A percentile compares a stretch with the other conserved stretches of the same genome.
These are phyloP conservation scores for Lycium ferocissimum DNA, from an alignment of 257 asterid species.

Conservation along the genomic window DNA sequence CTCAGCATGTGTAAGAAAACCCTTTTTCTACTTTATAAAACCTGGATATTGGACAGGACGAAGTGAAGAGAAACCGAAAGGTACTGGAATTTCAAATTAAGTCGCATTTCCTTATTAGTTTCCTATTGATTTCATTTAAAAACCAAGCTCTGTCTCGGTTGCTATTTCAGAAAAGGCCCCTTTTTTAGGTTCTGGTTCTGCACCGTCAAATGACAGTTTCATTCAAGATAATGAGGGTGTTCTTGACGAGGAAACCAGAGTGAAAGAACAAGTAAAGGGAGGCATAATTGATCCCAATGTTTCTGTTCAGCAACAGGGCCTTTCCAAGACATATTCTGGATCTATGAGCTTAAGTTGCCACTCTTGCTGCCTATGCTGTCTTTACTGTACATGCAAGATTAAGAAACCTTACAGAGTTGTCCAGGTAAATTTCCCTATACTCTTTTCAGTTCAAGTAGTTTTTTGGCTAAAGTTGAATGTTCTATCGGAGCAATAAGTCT, in stretches of 20 bases:
- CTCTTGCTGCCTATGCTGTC: constrained; percentile 38
- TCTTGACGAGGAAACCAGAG: constrained; percentile 42
- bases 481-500: constrained; percentile 11
- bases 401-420: constrained; percentile 43
- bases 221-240: constrained; percentile 41
- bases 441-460: not conserved
- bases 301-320: constrained; percentile 46
- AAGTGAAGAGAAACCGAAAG: constrained; percentile 35
- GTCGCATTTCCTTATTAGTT: not conserved
- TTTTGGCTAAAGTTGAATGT: not conserved
- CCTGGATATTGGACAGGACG: constrained; percentile 50
- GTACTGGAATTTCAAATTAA: constrained; percentile 18
- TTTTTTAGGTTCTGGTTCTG: constrained; percentile 29
- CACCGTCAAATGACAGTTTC: constrained; percentile 21
- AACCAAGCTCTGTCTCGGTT: not conserved
- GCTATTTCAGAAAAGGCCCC: constrained; percentile 11
- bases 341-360: constrained; percentile 27
- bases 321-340: constrained; percentile 43
- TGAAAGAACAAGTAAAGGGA: constrained; percentile 38
- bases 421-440: constrained; percentile 33
- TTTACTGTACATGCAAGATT: constrained; percentile 37
- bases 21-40: constrained; percentile 36
- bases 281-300: constrained; percentile 41
- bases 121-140: not conserved
- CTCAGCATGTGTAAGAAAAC: constrained; percentile 42